These are phyloP conservation scores for Salix viminalis DNA, from an alignment of 345 rosid genomes.

Conservation along the genomic window DNA sequence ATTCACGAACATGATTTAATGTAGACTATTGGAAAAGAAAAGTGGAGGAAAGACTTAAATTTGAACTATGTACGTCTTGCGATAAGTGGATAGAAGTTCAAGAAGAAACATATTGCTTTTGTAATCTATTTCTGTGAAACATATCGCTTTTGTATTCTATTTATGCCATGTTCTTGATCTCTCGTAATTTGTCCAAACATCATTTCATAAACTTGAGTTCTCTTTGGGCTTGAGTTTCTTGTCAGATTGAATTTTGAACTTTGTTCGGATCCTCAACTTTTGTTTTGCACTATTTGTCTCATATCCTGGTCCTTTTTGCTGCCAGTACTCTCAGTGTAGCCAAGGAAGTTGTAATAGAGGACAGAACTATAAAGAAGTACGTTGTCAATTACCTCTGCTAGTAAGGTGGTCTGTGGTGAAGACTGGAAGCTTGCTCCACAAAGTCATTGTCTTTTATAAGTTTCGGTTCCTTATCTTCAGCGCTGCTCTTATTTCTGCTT, in stretches of 20 bases:
- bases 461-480: not conserved
- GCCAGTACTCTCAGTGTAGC: not conserved
- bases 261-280: not conserved
- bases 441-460: not conserved
- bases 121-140: not conserved
- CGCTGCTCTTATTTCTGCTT: slow-evolving; percentile 2
- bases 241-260: not conserved
- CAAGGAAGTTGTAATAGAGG: not conserved
- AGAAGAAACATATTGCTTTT: not conserved
- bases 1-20: not conserved
- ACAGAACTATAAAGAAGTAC: not conserved
- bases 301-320: not conserved
- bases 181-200: not conserved
- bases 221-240: not conserved
- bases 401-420: not conserved
- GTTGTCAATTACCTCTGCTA: not conserved
- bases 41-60: not conserved
- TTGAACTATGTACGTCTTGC: not conserved
- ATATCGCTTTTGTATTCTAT: not conserved
- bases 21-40: not conserved
- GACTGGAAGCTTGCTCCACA: not conserved
- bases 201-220: not conserved
- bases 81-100: not conserved
- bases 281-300: not conserved
- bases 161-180: not conserved